phyloP scores from a whole-genome alignment of 2,329 filamentous ascomycete species.

The Colletotrichum theobromicola region DNA sequence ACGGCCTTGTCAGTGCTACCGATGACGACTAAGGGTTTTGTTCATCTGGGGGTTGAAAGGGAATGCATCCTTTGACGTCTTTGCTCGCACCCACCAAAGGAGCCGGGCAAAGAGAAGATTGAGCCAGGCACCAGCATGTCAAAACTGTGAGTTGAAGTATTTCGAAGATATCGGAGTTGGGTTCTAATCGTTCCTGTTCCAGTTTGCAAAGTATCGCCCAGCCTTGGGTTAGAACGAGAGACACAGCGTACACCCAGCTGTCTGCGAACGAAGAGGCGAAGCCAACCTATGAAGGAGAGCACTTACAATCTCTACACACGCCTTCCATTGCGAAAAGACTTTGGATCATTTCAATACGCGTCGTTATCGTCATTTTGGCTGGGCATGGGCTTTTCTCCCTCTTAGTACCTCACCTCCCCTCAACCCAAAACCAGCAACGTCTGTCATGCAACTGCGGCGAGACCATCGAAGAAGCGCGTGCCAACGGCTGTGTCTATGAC shows the following conservation, averaged over 20 bases:
- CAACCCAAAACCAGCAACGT: background rate
- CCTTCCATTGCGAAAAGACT: background rate
- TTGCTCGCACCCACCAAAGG: background rate
- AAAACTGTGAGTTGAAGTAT: fast-evolving
- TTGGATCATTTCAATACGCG: background rate
- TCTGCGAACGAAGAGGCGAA: background rate
- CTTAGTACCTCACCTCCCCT: background rate
- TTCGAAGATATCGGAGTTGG: fast-evolving
- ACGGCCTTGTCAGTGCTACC: fast-evolving
- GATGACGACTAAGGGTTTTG: background rate
- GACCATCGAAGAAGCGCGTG: slow-evolving; percentile 29
- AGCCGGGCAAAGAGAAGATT: background rate
- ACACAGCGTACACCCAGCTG: background rate
- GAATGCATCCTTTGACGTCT: fast-evolving
- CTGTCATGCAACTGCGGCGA: slow-evolving; percentile 35
- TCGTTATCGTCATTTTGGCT: background rate
- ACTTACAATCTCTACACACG: fast-evolving
- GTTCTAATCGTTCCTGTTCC: fast-evolving
- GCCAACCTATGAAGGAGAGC: fast-evolving
- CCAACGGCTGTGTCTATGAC: slow-evolving; percentile 36
- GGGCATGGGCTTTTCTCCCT: background rate
- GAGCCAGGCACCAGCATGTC: fast-evolving
- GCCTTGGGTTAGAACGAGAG: background rate
- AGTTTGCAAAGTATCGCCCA: background rate
- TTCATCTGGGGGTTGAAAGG: fast-evolving